A percentile compares a stretch with the other conserved stretches of the same genome.
Conservation (phyloP, 805 yeast species). For the Tetrapisispora taiwanensis region DNA sequence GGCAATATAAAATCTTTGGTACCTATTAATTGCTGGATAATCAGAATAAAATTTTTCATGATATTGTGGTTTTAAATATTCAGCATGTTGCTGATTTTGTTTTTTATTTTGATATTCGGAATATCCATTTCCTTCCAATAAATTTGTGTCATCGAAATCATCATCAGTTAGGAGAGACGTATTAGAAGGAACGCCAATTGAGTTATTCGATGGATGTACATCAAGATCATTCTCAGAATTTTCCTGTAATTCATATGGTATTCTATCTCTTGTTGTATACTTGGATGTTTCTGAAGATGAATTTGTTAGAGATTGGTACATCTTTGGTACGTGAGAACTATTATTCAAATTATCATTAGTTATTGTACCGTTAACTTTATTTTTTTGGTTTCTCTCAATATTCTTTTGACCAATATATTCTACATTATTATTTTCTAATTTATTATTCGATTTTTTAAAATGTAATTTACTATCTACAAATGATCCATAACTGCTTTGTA, state of each 20-base stretch:
- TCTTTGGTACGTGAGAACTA: conserved; percentile 4
- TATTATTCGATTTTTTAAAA: neutral
- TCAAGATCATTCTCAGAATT: conserved; percentile 28
- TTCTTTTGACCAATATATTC: neutral
- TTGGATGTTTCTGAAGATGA: conserved; percentile 31
- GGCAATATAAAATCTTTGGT: conserved; percentile 82
- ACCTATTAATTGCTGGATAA: conserved; percentile 35
- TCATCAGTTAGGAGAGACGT: conserved; percentile 14
- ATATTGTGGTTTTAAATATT: conserved; percentile 24
- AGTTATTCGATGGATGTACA: conserved; percentile 17
- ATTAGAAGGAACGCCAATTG: conserved; percentile 11
- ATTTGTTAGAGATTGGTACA: conserved; percentile 18
- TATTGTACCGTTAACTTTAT: neutral
- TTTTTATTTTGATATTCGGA: conserved; percentile 17
- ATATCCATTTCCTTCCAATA: conserved; percentile 7
- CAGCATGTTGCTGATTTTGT: conserved; percentile 14
- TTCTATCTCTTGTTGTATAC: conserved; percentile 30
- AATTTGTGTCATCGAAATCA: conserved; percentile 2
- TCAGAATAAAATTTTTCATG: conserved; percentile 38
- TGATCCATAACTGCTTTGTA: conserved; percentile 1
- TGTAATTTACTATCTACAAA: neutral
- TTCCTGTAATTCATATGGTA: conserved; percentile 30
- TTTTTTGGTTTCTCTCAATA: neutral
- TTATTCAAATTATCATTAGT: neutral
- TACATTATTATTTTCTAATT: neutral